A percentile compares a stretch with the other conserved stretches of the same genome.
Conservation (phyloP, 345 rosid genomes). For the Luvunga scandens region DNA sequence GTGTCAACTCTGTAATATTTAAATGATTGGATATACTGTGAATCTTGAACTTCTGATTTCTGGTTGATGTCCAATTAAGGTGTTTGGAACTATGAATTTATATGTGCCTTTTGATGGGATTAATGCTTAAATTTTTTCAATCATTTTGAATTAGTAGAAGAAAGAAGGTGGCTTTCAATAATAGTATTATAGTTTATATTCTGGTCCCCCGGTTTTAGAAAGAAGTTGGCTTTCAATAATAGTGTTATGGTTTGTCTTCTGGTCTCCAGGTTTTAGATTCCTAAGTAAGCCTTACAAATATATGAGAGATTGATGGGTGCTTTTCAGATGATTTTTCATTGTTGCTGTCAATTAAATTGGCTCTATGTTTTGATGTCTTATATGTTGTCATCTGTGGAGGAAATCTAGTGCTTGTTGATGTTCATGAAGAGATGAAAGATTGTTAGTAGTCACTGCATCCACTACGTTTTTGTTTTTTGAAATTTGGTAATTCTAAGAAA, state of each 20-base stretch:
- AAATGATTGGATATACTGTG: not conserved
- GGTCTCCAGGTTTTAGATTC: not conserved
- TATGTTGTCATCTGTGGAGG: not conserved
- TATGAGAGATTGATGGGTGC: constrained; percentile 2
- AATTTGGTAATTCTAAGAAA: not conserved
- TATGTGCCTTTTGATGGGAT: not conserved
- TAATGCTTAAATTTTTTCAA: not conserved
- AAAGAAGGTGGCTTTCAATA: not conserved
- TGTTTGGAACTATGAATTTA: not conserved
- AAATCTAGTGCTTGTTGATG: not conserved
- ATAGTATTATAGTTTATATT: not conserved
- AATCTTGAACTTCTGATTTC: not conserved
- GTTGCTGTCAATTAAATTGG: not conserved
- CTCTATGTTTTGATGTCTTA: not conserved
- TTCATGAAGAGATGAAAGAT: not conserved
- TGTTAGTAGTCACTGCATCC: not conserved
- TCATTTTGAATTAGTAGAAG: not conserved
- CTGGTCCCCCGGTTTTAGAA: not conserved
- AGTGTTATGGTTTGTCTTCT: not conserved
- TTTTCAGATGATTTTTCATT: not conserved
- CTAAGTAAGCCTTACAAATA: not conserved
- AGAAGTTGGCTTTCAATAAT: not conserved
- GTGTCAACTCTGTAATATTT: not conserved
- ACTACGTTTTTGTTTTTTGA: not conserved
- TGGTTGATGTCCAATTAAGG: not conserved